Percentiles rank a stretch among this genome's conserved stretches.
These are phyloP conservation scores for Skeletonema tropicum DNA, from an alignment of 108 stramenopile genomes.

Conservation along the genomic window DNA sequence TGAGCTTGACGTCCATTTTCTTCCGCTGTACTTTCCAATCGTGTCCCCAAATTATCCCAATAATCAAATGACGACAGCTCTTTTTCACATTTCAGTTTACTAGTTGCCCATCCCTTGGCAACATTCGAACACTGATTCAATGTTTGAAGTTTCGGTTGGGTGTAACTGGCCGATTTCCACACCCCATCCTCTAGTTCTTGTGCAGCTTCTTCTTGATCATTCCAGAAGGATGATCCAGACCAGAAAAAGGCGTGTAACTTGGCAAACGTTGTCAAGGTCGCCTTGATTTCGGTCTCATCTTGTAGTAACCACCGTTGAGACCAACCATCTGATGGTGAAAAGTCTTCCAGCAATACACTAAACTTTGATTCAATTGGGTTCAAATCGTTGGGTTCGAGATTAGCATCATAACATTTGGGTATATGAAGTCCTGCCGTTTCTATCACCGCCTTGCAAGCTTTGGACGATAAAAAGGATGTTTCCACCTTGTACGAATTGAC, in stretches of 20 bases:
- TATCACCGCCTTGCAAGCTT: conserved; percentile 45
- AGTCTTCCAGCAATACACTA: conserved; percentile 61
- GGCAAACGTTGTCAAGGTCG: conserved; percentile 55
- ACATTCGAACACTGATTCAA: conserved; percentile 57
- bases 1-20: conserved; percentile 46
- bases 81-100: conserved; percentile 31
- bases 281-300: conserved; percentile 39
- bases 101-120: conserved; percentile 54
- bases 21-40: conserved; percentile 55
- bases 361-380: conserved; percentile 61
- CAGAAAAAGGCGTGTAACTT: conserved; percentile 80
- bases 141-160: conserved; percentile 66
- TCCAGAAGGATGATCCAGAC: conserved; percentile 66
- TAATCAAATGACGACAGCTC: conserved; percentile 45
- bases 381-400: conserved; percentile 41
- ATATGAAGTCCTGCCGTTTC: conserved; percentile 52
- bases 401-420: conserved; percentile 48
- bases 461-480: conserved; percentile 54
- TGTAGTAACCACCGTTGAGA: conserved; percentile 59
- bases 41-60: conserved; percentile 43
- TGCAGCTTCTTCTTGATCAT: conserved; percentile 37
- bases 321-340: conserved; percentile 60
- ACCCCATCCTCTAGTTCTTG: conserved; percentile 52
- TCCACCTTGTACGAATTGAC: conserved; percentile 65
- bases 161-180: conserved; percentile 69